These are phyloP conservation scores for Orbilia blumenaviensis DNA, from an alignment of 2,329 filamentous ascomycete genomes.

Conservation along the genomic window DNA sequence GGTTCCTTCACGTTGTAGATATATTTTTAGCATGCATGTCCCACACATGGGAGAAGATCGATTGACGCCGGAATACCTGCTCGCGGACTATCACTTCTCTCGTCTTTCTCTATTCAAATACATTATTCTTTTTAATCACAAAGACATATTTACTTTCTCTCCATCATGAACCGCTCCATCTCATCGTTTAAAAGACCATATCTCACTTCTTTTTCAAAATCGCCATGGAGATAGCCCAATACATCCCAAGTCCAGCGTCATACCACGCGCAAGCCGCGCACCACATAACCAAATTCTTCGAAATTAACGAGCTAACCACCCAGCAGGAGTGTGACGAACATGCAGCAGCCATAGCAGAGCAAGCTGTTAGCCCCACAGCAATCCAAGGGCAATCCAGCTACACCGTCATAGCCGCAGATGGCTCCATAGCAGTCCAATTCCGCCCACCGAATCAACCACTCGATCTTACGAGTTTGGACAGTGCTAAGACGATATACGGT, in stretches of 20 bases:
- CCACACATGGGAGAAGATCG: not conserved
- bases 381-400: not conserved
- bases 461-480: not conserved
- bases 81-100: not conserved
- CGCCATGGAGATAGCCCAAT: not conserved
- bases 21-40: slow-evolving; percentile 8
- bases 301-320: not conserved
- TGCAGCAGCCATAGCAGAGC: not conserved
- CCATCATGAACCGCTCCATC: too few species aligned
- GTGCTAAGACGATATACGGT: not conserved
- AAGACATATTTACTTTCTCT: too few species aligned
- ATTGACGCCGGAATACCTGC: not conserved
- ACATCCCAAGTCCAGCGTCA: not conserved
- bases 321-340: slow-evolving; percentile 8
- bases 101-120: not conserved
- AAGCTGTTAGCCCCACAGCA: not conserved
- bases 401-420: not conserved
- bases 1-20: slow-evolving; percentile 34
- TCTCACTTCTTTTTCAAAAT: not conserved
- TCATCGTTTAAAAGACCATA: not conserved
- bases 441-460: not conserved
- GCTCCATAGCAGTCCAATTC: not conserved
- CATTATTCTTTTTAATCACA: not conserved
- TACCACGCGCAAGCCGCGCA: not conserved
- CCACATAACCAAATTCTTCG: slow-evolving; percentile 1